A percentile compares a stretch with the other conserved stretches of the same genome.
Evolutionary conservation across 2,329 filamentous ascomycete genomes (phyloP).

Genomic region (Pseudogymnoascus pannorum): DNA sequence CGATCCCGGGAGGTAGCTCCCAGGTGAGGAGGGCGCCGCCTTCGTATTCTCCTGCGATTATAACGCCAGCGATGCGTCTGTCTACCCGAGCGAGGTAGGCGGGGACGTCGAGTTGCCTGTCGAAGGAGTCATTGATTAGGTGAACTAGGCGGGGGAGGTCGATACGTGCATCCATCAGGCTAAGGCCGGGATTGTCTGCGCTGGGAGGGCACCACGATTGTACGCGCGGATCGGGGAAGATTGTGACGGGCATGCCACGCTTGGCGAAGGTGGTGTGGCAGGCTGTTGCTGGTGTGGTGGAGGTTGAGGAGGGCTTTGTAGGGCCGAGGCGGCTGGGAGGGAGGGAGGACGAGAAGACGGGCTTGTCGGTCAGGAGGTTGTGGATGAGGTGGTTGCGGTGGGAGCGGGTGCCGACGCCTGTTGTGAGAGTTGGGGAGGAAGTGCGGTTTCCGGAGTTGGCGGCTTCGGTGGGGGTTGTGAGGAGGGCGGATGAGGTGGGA

Average conservation of each 20-base stretch:
- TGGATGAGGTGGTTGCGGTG: conserved; percentile 80
- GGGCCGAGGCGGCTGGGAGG: conserved; percentile 57
- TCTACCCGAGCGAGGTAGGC: conserved; percentile 79
- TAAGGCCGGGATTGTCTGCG: conserved; percentile 52
- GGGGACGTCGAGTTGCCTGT: conserved; percentile 71
- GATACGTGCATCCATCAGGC: conserved; percentile 71
- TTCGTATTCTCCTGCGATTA: conserved; percentile 94
- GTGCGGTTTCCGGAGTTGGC: conserved; percentile 41
- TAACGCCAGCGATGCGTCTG: conserved; percentile 77
- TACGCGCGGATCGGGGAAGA: conserved; percentile 64
- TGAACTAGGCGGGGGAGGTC: conserved; percentile 76
- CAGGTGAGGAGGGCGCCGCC: conserved; percentile 91
- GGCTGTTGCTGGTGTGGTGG: conserved; percentile 33
- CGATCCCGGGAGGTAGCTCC: conserved; percentile 65
- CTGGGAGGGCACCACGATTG: conserved; percentile 61
- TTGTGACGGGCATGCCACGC: conserved; percentile 79
- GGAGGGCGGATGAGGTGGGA: conserved; percentile 74
- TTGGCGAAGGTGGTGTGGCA: conserved; percentile 74
- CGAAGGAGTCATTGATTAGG: conserved; percentile 91
- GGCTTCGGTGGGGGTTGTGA: conserved; percentile 80
- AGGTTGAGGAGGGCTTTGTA: conserved; percentile 13
- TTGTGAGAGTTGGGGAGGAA: conserved; percentile 28
- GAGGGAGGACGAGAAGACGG: conserved; percentile 83
- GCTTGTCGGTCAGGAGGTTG: conserved; percentile 92
- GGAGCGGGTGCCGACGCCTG: conserved; percentile 45